phyloP scores from a whole-genome alignment of 805 yeast genomes.

The Spathaspora hagerdaliae region DNA sequence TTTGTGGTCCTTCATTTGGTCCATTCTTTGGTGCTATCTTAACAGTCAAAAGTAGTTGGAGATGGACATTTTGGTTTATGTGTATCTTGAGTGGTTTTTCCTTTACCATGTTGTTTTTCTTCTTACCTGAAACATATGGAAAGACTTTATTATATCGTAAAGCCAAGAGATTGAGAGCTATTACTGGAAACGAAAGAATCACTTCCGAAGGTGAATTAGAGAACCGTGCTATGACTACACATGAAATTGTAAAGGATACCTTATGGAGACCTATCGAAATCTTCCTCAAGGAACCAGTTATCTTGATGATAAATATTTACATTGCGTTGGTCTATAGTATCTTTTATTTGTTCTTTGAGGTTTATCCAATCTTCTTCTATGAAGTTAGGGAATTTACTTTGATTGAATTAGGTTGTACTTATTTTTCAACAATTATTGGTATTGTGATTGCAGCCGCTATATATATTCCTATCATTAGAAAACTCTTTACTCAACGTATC shows the following conservation, averaged over 20 bases:
- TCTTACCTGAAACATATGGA: conserved; percentile 49
- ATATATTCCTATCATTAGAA: conserved; percentile 23
- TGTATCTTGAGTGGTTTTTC: conserved; percentile 20
- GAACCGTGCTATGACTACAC: conserved; percentile 16
- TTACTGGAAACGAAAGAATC: conserved; percentile 48
- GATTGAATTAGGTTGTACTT: conserved; percentile 48
- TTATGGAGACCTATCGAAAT: conserved; percentile 49
- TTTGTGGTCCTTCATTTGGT: conserved; percentile 52
- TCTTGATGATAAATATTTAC: conserved; percentile 49
- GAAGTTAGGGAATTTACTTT: conserved; percentile 44
- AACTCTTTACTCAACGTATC: conserved; percentile 16
- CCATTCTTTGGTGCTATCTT: conserved; percentile 56
- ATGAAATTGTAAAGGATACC: conserved; percentile 23
- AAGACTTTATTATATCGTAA: conserved; percentile 44
- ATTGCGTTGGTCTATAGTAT: conserved; percentile 50
- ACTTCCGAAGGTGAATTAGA: conserved; percentile 37
- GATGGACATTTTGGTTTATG: conserved; percentile 54
- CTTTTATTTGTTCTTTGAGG: conserved; percentile 56
- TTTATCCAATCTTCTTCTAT: conserved; percentile 52
- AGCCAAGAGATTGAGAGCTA: conserved; percentile 43
- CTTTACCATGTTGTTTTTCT: conserved; percentile 23
- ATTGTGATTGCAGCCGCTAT: conserved; percentile 31
- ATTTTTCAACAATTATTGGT: conserved; percentile 47
- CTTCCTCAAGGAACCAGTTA: conserved; percentile 51
- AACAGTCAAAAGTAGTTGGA: conserved; percentile 31